Evolutionary conservation across 2,329 filamentous ascomycete genomes (phyloP).

Genomic region (Alternaria triticina): DNA sequence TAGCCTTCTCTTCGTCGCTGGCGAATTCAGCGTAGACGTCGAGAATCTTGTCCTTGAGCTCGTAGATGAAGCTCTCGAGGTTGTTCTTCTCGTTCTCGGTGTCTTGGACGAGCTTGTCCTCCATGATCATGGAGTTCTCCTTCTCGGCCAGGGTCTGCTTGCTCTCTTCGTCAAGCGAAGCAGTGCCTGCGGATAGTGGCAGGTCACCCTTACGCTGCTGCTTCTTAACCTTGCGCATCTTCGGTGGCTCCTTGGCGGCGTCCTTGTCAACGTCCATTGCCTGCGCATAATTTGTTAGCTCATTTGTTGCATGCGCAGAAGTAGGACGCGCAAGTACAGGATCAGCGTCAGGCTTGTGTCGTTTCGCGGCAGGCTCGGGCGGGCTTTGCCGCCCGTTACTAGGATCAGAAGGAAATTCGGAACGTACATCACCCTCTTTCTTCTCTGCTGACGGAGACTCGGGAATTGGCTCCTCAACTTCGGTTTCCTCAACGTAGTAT

Average conservation of each 20-base stretch:
- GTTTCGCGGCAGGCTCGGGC: constrained; percentile 40
- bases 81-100: constrained; percentile 99
- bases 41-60: constrained; percentile 92
- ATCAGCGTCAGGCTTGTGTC: constrained; percentile 34
- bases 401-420: constrained; percentile 28
- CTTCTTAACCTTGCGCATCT: constrained; percentile 98
- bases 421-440: constrained; percentile 76
- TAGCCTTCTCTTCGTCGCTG: constrained; percentile 89
- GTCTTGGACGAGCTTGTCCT: constrained; percentile 97
- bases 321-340: constrained; percentile 35
- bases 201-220: constrained; percentile 97
- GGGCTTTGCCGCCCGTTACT: constrained; percentile 29
- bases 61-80: constrained; percentile 96
- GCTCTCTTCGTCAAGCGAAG: constrained; percentile 72
- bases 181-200: constrained; percentile 82
- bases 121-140: constrained; percentile 91
- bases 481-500: constrained; percentile 97
- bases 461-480: constrained; percentile 91
- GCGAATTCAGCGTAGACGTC: constrained; percentile 89
- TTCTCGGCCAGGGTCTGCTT: constrained; percentile 77
- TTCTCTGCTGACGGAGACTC: constrained; percentile 64
- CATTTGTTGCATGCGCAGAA: constrained; percentile 25
- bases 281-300: constrained; percentile 42
- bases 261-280: constrained; percentile 50
- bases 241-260: constrained; percentile 61